A percentile compares a stretch with the other conserved stretches of the same genome.
Conservation (phyloP, 2,329 filamentous ascomycete genomes). For the Cadophora malorum region DNA sequence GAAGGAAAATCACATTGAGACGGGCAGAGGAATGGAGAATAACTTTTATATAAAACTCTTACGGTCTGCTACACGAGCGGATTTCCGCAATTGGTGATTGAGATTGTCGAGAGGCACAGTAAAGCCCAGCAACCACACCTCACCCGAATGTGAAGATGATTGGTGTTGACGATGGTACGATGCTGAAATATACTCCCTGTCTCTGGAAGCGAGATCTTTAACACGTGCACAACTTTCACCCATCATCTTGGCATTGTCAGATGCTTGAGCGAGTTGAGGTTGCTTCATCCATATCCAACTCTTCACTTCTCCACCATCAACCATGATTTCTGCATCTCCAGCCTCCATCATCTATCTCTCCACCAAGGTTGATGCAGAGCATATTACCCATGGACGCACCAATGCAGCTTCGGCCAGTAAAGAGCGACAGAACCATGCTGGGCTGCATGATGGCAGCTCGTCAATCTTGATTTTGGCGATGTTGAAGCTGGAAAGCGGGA, state of each 20-base stretch:
- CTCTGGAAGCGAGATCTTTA: neutral
- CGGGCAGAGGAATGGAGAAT: neutral
- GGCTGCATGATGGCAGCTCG: neutral
- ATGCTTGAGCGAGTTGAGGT: neutral
- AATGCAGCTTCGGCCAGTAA: slow-evolving; percentile 11
- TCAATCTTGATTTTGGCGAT: slow-evolving; percentile 23
- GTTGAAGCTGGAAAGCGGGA: slow-evolving; percentile 7
- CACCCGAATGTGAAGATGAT: too few species aligned
- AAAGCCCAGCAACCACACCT: neutral
- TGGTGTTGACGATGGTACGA: too few species aligned
- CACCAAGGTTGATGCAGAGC: slow-evolving; percentile 1
- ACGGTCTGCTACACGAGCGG: neutral
- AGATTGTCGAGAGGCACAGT: slow-evolving; percentile 3
- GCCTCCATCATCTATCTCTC: neutral
- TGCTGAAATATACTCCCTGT: neutral
- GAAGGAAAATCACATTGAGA: neutral
- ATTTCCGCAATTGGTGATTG: neutral
- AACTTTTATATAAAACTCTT: neutral
- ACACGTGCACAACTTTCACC: neutral
- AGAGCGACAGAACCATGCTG: slow-evolving; percentile 4
- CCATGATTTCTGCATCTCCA: slow-evolving; percentile 12
- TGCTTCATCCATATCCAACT: neutral
- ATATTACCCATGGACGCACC: neutral
- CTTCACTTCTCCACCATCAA: neutral
- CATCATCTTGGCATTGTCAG: slow-evolving; percentile 12